Evolutionary conservation across 371 early-diverging fungal genomes (phyloP).

Genomic region (Circinella minor): DNA sequence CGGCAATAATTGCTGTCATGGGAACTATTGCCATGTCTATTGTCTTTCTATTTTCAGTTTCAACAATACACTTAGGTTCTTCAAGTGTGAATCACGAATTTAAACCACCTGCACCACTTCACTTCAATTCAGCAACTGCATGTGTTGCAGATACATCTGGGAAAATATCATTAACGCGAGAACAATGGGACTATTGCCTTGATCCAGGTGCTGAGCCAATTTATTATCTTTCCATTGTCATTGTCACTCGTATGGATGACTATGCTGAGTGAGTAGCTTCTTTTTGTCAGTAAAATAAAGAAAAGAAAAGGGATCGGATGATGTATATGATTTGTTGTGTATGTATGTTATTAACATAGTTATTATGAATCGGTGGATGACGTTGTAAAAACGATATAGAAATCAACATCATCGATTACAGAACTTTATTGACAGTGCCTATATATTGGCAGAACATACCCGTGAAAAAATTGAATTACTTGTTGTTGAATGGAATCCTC

Average conservation of each 20-base stretch:
- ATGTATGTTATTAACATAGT: too few species aligned
- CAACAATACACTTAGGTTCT: conserved; percentile 15
- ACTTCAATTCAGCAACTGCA: background rate
- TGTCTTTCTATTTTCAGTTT: conserved; percentile 20
- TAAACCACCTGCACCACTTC: background rate
- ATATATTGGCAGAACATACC: conserved; percentile 43
- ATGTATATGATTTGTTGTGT: background rate
- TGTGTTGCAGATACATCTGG: conserved; percentile 28
- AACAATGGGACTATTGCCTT: conserved; percentile 38
- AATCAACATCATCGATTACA: conserved; percentile 51
- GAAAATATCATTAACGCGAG: conserved; percentile 17
- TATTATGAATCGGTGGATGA: background rate
- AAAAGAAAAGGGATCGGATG: background rate
- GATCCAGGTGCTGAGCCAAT: conserved; percentile 30
- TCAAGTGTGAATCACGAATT: background rate
- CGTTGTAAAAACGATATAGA: conserved; percentile 14
- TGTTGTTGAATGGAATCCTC: conserved; percentile 54
- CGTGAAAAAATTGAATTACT: conserved; percentile 46
- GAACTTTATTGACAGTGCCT: conserved; percentile 48
- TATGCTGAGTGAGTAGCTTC: conserved; percentile 44
- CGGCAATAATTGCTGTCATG: conserved; percentile 23
- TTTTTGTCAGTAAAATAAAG: background rate
- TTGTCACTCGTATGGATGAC: conserved; percentile 53
- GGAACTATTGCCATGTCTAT: conserved; percentile 19
- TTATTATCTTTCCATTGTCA: conserved; percentile 44